phyloP scores from a whole-genome alignment of 2,329 filamentous ascomycete genomes.

The Neoascochyta sp. region DNA sequence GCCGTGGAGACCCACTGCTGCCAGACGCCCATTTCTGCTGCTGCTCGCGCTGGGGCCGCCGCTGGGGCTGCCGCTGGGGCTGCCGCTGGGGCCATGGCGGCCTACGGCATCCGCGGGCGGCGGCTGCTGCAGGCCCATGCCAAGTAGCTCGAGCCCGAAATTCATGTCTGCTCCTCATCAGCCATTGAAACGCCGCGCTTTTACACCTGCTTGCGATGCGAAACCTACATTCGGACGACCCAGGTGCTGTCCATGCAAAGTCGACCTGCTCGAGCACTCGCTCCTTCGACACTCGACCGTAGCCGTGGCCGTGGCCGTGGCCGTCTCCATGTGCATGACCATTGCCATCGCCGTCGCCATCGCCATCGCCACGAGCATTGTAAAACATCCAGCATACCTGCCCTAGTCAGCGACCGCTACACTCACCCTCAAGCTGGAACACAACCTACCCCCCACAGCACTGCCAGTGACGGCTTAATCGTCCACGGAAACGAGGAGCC shows the following conservation, averaged over 20 bases:
- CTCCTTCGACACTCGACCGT: constrained; percentile 20
- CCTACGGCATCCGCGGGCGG: no score
- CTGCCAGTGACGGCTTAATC: constrained; percentile 42
- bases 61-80: no score
- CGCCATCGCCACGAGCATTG: constrained; percentile 9
- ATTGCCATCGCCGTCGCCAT: constrained; percentile 12
- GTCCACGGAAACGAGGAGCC: constrained; percentile 43
- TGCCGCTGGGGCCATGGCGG: no score
- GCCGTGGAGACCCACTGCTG: constrained; percentile 13
- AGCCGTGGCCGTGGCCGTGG: constrained; percentile 10
- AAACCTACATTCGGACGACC: constrained; percentile 36
- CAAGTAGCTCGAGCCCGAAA: constrained; percentile 31
- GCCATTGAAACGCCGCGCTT: constrained; percentile 26
- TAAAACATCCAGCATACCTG: constrained; percentile 42
- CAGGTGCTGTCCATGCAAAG: constrained; percentile 24
- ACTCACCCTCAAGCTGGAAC: neutral
- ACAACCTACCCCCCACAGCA: constrained; percentile 40
- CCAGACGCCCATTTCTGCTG: no score
- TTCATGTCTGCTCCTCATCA: constrained; percentile 31
- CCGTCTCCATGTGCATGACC: constrained; percentile 9
- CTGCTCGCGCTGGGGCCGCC: no score
- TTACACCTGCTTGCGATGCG: no score
- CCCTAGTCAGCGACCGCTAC: constrained; percentile 3
- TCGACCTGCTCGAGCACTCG: constrained; percentile 27
- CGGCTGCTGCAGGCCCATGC: no score